Evolutionary conservation across 169 alveolate genomes (phyloP).

Genomic region (Plasmodium blacklocki): DNA sequence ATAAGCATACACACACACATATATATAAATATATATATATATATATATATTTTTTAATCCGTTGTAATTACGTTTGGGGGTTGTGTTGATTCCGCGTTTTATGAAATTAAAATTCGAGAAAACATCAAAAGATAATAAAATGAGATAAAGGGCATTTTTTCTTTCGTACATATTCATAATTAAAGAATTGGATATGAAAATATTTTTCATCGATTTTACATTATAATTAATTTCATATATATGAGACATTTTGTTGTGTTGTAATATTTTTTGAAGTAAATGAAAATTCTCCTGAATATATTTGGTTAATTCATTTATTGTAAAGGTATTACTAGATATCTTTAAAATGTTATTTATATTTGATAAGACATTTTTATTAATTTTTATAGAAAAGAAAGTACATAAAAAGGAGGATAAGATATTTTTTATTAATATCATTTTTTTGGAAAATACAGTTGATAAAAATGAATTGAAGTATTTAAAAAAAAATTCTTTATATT

Average conservation of each 20-base stretch:
- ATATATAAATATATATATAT: background rate
- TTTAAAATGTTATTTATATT: conserved; percentile 25
- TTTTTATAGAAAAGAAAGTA: conserved; percentile 7
- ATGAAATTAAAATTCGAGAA: conserved; percentile 13
- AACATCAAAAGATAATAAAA: conserved; percentile 14
- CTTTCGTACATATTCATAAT: conserved; percentile 22
- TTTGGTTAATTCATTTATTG: conserved; percentile 8
- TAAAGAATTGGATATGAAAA: conserved; percentile 17
- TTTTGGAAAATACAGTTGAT: background rate
- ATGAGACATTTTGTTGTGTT: conserved; percentile 16
- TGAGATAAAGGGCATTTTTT: background rate
- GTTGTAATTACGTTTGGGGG: conserved; percentile 23
- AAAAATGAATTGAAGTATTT: conserved; percentile 7
- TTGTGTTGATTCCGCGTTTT: conserved; percentile 31
- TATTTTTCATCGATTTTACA: conserved; percentile 5
- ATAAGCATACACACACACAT: no score
- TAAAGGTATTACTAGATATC: background rate
- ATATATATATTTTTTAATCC: background rate
- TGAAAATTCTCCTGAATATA: conserved; percentile 14
- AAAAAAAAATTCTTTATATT: conserved; percentile 27
- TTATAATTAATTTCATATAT: conserved; percentile 20
- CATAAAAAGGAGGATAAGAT: conserved; percentile 35
- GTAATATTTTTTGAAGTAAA: conserved; percentile 13
- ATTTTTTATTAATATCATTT: conserved; percentile 23
- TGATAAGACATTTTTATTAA: conserved; percentile 18